Evolutionary conservation across 1,284 basidiomycete genomes (phyloP).

Genomic region (Microbotryum intermedium): DNA sequence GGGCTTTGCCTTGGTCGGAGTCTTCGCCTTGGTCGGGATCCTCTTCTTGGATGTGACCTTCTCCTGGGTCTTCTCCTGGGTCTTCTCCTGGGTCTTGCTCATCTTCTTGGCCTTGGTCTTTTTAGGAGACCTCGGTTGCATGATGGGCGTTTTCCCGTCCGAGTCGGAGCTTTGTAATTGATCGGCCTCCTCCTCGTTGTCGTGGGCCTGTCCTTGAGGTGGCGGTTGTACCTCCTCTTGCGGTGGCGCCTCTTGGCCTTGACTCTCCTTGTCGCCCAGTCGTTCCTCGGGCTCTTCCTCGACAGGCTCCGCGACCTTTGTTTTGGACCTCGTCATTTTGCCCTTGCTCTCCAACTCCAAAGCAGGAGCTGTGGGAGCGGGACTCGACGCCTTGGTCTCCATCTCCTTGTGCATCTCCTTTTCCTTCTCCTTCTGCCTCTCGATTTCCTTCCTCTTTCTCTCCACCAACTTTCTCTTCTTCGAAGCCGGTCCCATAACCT

Average conservation of each 20-base stretch:
- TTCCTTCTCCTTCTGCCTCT: conserved; percentile 26
- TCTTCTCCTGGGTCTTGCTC: not conserved
- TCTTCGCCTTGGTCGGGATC: no score
- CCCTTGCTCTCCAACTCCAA: no score
- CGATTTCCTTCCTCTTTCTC: conserved; percentile 58
- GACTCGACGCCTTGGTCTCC: conserved; percentile 43
- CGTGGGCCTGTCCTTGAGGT: conserved; percentile 41
- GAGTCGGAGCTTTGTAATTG: no score
- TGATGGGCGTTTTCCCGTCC: no score
- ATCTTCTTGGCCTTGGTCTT: no score
- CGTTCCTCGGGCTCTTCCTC: no score
- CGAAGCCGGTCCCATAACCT: conserved; percentile 39
- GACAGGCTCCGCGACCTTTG: no score
- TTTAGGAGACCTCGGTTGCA: no score
- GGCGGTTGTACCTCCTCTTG: not conserved
- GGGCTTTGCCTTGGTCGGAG: no score
- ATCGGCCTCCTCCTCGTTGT: conserved; percentile 58
- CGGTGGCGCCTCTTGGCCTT: conserved; percentile 15
- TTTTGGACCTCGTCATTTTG: no score
- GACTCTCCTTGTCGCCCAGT: conserved; percentile 1
- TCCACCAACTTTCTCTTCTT: no score
- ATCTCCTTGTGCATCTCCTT: conserved; percentile 41
- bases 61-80: conserved; percentile 48
- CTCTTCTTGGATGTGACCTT: not conserved
- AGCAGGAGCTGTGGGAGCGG: no score